Conservation (phyloP, 495 filamentous ascomycete species). For the Melanomma pulvis-pyrius region DNA sequence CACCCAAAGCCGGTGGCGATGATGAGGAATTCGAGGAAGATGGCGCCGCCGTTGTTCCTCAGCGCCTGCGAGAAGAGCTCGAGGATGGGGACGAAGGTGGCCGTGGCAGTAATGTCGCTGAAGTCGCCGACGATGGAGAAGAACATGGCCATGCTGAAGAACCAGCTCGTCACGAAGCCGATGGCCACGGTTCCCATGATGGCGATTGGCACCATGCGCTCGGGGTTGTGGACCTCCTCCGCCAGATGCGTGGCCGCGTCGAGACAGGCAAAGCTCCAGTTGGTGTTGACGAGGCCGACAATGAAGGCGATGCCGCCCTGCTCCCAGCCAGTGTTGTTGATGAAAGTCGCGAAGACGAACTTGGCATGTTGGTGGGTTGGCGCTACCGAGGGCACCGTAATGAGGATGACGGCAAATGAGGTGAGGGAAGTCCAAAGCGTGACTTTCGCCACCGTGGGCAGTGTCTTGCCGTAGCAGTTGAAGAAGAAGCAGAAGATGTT, state of each 20-base stretch:
- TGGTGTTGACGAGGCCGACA: conserved; percentile 63
- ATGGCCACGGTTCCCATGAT: conserved; percentile 64
- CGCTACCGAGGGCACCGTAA: conserved; percentile 60
- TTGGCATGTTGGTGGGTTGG: conserved; percentile 56
- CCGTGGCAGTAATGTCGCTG: conserved; percentile 48
- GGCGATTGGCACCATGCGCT: conserved; percentile 55
- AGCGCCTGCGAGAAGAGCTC: conserved; percentile 62
- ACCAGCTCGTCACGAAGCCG: conserved; percentile 60
- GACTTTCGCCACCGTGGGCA: conserved; percentile 55
- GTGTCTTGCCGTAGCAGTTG: conserved; percentile 60
- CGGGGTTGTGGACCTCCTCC: conserved; percentile 60
- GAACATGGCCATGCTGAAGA: conserved; percentile 61
- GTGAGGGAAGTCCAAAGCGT: conserved; percentile 57
- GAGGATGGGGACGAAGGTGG: conserved; percentile 60
- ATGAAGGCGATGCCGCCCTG: conserved; percentile 66
- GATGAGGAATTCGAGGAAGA: conserved; percentile 58
- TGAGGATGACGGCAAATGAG: conserved; percentile 59
- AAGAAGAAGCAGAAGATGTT: conserved; percentile 62
- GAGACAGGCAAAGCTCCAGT: conserved; percentile 64
- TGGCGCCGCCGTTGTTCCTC: conserved; percentile 56
- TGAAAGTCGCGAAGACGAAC: conserved; percentile 65
- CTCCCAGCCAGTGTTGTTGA: conserved; percentile 65
- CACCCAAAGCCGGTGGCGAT: conserved; percentile 60
- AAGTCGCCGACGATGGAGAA: conserved; percentile 60
- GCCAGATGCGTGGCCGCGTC: conserved; percentile 66